A percentile compares a stretch with the other conserved stretches of the same genome.
Conservation (phyloP, 2,329 filamentous ascomycete genomes). For the Periglandula ipomoeae region DNA sequence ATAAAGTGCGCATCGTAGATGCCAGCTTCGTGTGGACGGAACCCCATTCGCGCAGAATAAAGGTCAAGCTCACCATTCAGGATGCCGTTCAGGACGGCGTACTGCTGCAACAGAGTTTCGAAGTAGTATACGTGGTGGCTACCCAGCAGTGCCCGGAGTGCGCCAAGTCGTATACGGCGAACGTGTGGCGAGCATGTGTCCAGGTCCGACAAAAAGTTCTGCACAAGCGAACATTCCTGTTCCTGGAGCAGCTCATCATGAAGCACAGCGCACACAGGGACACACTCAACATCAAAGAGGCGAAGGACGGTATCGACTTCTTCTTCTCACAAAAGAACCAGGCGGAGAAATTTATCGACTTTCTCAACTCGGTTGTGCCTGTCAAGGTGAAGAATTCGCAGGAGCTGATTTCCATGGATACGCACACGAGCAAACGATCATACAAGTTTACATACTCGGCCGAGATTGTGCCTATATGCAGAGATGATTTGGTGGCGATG, state of each 20-base stretch:
- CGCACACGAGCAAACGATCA: constrained; percentile 80
- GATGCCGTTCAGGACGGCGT: constrained; percentile 53
- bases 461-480: constrained; percentile 89
- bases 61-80: constrained; percentile 93
- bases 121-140: constrained; percentile 85
- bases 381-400: constrained; percentile 66
- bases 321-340: constrained; percentile 86
- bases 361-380: constrained; percentile 73
- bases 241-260: constrained; percentile 86
- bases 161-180: constrained; percentile 90
- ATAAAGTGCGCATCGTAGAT: constrained; percentile 89
- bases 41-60: constrained; percentile 84
- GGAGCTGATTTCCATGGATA: constrained; percentile 87
- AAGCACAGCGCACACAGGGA: constrained; percentile 89
- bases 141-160: constrained; percentile 94
- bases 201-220: constrained; percentile 96
- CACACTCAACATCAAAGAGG: constrained; percentile 97
- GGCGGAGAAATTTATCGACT: constrained; percentile 87
- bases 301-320: constrained; percentile 92
- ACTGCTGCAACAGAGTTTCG: constrained; percentile 83
- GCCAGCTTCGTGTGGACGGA: constrained; percentile 98
- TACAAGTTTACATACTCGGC: constrained; percentile 93
- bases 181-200: constrained; percentile 87
- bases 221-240: constrained; percentile 70
- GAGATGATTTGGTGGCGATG: constrained; percentile 91